Evolutionary conservation across 164 flowering plant genomes (phyloP), one percentile per base, ranked within the genome.

Genomic region (Litsea cubeba): DNA sequence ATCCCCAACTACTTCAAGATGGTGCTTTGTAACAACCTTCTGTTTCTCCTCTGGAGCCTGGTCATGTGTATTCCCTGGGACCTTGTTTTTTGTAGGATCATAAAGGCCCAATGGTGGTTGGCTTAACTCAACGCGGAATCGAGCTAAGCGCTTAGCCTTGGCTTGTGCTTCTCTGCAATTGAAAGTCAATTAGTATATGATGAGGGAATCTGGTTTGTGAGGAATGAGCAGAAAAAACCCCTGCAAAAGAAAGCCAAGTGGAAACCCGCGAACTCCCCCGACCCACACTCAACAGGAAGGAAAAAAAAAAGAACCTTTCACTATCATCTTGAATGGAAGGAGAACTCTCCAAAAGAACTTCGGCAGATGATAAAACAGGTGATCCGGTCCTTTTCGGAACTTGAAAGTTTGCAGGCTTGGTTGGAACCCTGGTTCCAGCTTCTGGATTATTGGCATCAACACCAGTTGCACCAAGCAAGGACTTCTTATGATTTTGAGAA

Each of bases 131-230:
- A 68, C 72, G 76, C 81, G 90, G 75, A 96, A 96, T 40, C 98
- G 97, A n/a, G 91, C 94, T 70, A 92, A 80, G 1, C 99, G 85
- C 82, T 86, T 93, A 75, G 95, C 95, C 83, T 92, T 95, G 66
- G 98, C 97, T 82, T 82, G 88, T 71, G 77, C 50, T 84, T 93
- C 98, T 78, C 99, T 95, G 77, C 46, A 79, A 73, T 74, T 63
- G 25, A 68, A 12, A 71, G 17, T 49, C 23, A 24, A 6, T 12
- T 57, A 46, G 32, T 14, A 57, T 20, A 22, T 46, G 12, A 71
- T 49, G 3, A 72, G 58, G 69, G 25, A 73, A 58, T n/a, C 3
- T 40, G 54, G 54, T 71, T 30, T 20, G 28, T 26, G 22, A 24
- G 26, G 15, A 6, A 12, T 3, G 14, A 54, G 6, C 12, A 51